Base-by-base conservation (phyloP, 371 early-diverging fungal species). In the Nematocida ausubeli region DNA sequence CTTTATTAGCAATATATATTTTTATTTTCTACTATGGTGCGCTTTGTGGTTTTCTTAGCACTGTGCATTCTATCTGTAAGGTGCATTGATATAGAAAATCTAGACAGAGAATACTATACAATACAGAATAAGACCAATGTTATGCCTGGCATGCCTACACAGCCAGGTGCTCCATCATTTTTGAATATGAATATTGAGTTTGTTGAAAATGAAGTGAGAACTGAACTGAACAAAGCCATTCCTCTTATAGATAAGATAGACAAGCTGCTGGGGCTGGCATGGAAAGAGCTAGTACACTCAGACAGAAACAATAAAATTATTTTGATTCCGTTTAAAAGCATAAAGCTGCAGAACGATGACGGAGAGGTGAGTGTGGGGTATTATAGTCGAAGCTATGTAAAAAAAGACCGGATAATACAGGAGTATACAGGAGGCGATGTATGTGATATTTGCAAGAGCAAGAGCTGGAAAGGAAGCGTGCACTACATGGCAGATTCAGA, bases 391-490 rank as follows among this genome's bases (percentile, higher is more conserved):
- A 75, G 28, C 28, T 66, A 50, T 34, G 39, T 63, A 34, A 47
- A 30, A 40, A 51, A 51, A 40, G 66, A 42, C 19, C 22, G 51
- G 50, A 62, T 75, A 26, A 34, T 57, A 22, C 78, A 75, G 68
- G 34, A 32, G 42, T 75, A 75, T 55, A 66, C 58, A 7, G 30
- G 35, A 3, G 78, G 78, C 49, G 78, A 75, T 52, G 30, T 12
- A 28, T 75, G 78, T 32, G 78, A 75, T 51, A 75, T 75, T 5
- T 75, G 78, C 66, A 52, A 67, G 47, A 55, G 56, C 14, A 75
- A 75, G 37, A 65, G 40, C n/a, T 75, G 78, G 78, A 37, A 12
- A 9, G 67, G 78, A 12, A 34, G 40, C 3, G 67, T 75, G 1
- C 80, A 52, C 32, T 75, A 65, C 56, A 9, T 26, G 24, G 37